Evolutionary conservation across 2,329 filamentous ascomycete species (phyloP), one percentile per base, ranked within the genome.

Genomic region (Hypomyces perniciosus): DNA sequence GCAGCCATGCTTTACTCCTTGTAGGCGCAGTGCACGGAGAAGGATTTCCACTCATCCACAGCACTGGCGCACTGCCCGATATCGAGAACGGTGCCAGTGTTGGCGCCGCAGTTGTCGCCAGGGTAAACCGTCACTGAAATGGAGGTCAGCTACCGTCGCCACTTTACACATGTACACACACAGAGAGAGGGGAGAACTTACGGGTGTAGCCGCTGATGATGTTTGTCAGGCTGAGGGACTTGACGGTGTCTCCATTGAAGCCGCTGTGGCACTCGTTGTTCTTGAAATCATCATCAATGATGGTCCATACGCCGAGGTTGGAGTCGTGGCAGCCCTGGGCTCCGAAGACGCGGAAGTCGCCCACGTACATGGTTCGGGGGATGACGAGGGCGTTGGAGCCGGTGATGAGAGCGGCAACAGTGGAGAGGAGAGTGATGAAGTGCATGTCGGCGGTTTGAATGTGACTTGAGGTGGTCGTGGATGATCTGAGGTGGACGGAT

Each of bases 281-380:
- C 28, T 30, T 29, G 7, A 62, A 54, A 50, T 62, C 60, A 5
- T 52, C 51, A 20, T 61, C 52, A 13, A 61, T 59, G 34, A 63
- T 55, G 8, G 60, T 62, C 58, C 58, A 63, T 29, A 63, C 46
- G 27, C 61, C 61, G 13, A 56, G 28, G 47, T 62, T 62, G 27
- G 51, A 27, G 2, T 43, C n/a, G 13, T 20, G 48, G 54, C 60
- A 63, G 38, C 51, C 57, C 8, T 46, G 34, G 1, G 41, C 55
- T 10, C 57, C 51, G 30, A 50, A 63, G 34, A 61, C 40, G 12
- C 60, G 60, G 41, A 63, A 62, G 42, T 63, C 57, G 38, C 53
- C 54, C n/a, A 62, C 55, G 40, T 62, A 56, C n/a, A 53, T 53
- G 45, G 57, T 57, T 31, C 59, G 52, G 7, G 54, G 39, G 49